Evolutionary conservation across 305 asterid species (phyloP), one percentile per base, ranked within the genome.

Genomic region (Fraxinus paxiana): DNA sequence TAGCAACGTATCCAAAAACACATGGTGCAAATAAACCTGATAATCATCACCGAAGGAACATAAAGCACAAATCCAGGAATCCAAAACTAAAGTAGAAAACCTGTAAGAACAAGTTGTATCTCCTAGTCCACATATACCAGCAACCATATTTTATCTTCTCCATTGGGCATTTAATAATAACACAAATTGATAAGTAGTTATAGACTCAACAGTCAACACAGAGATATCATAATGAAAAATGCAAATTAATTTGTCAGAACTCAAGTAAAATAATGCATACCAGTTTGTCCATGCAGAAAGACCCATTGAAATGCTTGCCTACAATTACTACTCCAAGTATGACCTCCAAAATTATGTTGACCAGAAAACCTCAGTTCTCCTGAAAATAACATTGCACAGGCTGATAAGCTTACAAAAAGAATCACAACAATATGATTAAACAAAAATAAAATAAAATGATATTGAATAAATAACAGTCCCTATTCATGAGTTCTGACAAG

Each of bases 261-360:
- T 56, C 37, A 1, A 78, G 70, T 24, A 77, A 77, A 63, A 56
- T 35, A 24, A 83, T 31, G 30, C 17, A 63, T 86, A 95, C 98
- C 98, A 80, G 93, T 95, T 73, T 85, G 94, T 51, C 92, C 97
- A 79, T 92, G 86, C 43, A 93, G 85, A 81, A 88, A 84, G 87
- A 87, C 79, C 96, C 97, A 92, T 48, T 56, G 89, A 84, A 88
- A 83, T 31, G 82, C 73, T 80, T 85, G 86, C 56, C 48, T 15
- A 59, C 77, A 81, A 81, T 75, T 81, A 67, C 84, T 83, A 80
- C 85, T 82, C 88, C 86, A 30, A 78, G 84, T 83, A 81, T 80
- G 83, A 76, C 89, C 87, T 80, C 93, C 94, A 81, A 79, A 84
- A 69, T 82, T 88, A 76, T 79, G 77, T 78, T 82, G 82, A 69